These are phyloP conservation scores for Astraeus odoratus DNA, from an alignment of 768 basidiomycete species.

Conservation along the genomic window DNA sequence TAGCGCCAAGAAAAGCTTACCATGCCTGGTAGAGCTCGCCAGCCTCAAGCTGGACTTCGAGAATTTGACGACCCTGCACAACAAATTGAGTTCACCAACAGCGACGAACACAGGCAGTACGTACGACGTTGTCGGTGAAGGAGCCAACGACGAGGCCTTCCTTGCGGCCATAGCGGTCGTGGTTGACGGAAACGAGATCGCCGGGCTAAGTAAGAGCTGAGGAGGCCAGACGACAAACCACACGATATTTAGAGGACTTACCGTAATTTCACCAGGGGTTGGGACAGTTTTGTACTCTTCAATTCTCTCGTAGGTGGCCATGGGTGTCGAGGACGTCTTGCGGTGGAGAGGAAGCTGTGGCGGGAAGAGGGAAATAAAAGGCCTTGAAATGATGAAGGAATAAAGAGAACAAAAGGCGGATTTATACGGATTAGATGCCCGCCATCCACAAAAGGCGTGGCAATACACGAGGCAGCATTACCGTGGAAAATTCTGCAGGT, in stretches of 20 bases:
- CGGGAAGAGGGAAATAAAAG: conserved; percentile 20
- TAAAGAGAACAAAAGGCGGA: conserved; percentile 14
- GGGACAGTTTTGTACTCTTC: conserved; percentile 21
- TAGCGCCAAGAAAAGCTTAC: conserved; percentile 26
- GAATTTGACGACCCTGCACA: conserved; percentile 70
- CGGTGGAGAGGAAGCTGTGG: conserved; percentile 13
- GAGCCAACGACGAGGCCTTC: conserved; percentile 81
- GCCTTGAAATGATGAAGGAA: conserved; percentile 20
- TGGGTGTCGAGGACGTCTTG: conserved; percentile 22
- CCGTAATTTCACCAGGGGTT: conserved; percentile 30
- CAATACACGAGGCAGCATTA: conserved; percentile 43
- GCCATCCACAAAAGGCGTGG: conserved; percentile 36
- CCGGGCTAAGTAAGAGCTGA: conserved; percentile 49
- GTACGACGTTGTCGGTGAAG: conserved; percentile 61
- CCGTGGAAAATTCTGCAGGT: conserved; percentile 22
- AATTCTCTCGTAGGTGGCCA: conserved; percentile 32
- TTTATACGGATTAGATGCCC: conserved; percentile 48
- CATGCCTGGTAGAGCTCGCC: conserved; percentile 64
- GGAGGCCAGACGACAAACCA: not conserved
- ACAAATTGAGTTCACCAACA: conserved; percentile 1
- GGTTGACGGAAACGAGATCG: conserved; percentile 73
- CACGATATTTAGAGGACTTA: conserved; percentile 10
- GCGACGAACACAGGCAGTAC: conserved; percentile 23
- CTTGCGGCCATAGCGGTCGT: conserved; percentile 52
- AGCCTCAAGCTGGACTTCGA: conserved; percentile 75